phyloP scores from a whole-genome alignment of 176 grass and related monocot genomes.

The Hordeum vulgare region MorexV3_pseudomolecules_assembly NC_058524.1:31347544-31348043 shows the following conservation, averaged over 20 bases:
- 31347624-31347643: constrained; percentile 20
- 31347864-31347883: background rate
- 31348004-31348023: too few relatives aligned
- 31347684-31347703: constrained; percentile 55
- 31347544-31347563: constrained; percentile 21
- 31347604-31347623: constrained; percentile 35
- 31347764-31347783: background rate
- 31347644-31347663: constrained; percentile 32
- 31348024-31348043: too few relatives aligned
- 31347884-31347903: background rate
- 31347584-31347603: constrained; percentile 31
- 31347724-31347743: constrained; percentile 22
- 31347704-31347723: constrained; percentile 59
- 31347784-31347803: background rate
- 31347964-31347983: too few relatives aligned
- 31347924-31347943: background rate
- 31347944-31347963: background rate
- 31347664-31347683: constrained; percentile 44
- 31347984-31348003: too few relatives aligned
- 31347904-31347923: background rate
- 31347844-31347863: background rate
- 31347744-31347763: background rate
- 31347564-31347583: constrained; percentile 18
- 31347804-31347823: background rate
- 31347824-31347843: background rate